phyloP scores from a whole-genome alignment of 2,329 filamentous ascomycete genomes.

The Talaromyces sp. region DNA sequence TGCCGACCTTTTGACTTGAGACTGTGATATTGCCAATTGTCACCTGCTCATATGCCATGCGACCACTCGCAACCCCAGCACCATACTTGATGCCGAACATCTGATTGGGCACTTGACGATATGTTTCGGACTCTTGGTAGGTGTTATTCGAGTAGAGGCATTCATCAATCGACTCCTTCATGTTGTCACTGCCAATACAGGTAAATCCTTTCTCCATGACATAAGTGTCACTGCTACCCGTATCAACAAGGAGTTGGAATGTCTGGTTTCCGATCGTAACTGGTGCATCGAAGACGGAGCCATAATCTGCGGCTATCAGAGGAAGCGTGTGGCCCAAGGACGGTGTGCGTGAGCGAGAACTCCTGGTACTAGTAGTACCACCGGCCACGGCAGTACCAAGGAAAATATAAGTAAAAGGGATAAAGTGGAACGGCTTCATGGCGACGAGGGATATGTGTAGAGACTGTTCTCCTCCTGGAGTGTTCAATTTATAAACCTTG shows the following conservation, averaged over 20 bases:
- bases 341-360: too few species aligned
- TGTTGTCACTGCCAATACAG: slow-evolving; percentile 38
- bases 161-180: slow-evolving; percentile 44
- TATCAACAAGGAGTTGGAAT: slow-evolving; percentile 49
- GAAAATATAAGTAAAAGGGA: too few species aligned
- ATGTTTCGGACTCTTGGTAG: slow-evolving; percentile 22
- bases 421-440: too few species aligned
- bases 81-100: slow-evolving; percentile 30
- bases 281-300: slow-evolving; percentile 23
- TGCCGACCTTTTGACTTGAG: slow-evolving; percentile 49
- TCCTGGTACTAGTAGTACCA: not conserved
- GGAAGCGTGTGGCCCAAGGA: too few species aligned
- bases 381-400: too few species aligned
- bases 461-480: too few species aligned
- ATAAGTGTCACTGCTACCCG: slow-evolving; percentile 54
- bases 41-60: slow-evolving; percentile 28
- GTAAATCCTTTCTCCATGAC: slow-evolving; percentile 37
- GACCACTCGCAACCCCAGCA: slow-evolving; percentile 25
- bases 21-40: slow-evolving; percentile 49
- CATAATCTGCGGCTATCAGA: slow-evolving; percentile 13
- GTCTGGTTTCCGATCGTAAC: slow-evolving; percentile 34
- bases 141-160: slow-evolving; percentile 23
- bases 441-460: too few species aligned
- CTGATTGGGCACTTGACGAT: slow-evolving; percentile 18
- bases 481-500: too few species aligned